These are phyloP conservation scores for Paramecium caudatum DNA, from an alignment of 73 alveolate species.

Conservation along the genomic window DNA sequence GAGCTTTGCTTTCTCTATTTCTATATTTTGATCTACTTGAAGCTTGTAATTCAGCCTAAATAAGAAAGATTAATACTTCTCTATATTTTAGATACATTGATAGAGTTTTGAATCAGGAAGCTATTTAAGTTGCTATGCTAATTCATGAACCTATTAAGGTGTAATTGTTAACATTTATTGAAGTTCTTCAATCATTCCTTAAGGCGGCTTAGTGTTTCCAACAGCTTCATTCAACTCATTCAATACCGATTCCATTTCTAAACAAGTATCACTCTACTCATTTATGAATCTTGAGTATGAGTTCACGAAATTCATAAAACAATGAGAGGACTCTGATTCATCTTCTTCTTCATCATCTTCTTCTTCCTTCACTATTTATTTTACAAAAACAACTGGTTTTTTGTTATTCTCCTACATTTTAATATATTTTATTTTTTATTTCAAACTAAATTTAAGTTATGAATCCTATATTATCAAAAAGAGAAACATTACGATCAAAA, in stretches of 20 bases:
- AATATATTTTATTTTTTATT: not conserved
- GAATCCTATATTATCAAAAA: constrained; percentile 17
- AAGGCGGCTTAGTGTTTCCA: constrained; percentile 19
- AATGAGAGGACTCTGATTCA: constrained; percentile 45
- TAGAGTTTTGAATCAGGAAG: constrained; percentile 51
- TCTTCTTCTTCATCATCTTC: constrained; percentile 9
- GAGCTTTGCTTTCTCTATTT: constrained; percentile 35
- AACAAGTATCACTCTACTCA: constrained; percentile 43
- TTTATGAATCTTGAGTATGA: constrained; percentile 31
- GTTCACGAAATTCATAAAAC: constrained; percentile 46
- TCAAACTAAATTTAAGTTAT: not conserved
- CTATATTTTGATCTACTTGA: constrained; percentile 17
- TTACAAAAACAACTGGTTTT: constrained; percentile 30
- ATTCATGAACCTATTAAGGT: constrained; percentile 21
- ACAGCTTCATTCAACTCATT: constrained; percentile 33
- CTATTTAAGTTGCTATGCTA: not conserved
- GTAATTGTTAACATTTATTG: constrained; percentile 8
- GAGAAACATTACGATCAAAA: not conserved
- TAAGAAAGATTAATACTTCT: constrained; percentile 15
- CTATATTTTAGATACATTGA: constrained; percentile 53
- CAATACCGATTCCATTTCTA: constrained; percentile 42
- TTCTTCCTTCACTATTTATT: constrained; percentile 16
- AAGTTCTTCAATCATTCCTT: constrained; percentile 20
- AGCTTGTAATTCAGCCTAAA: constrained; percentile 11
- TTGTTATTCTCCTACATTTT: constrained; percentile 48